Conservation (phyloP, 345 rosid genomes). For the Melaleuca alternifolia region DNA sequence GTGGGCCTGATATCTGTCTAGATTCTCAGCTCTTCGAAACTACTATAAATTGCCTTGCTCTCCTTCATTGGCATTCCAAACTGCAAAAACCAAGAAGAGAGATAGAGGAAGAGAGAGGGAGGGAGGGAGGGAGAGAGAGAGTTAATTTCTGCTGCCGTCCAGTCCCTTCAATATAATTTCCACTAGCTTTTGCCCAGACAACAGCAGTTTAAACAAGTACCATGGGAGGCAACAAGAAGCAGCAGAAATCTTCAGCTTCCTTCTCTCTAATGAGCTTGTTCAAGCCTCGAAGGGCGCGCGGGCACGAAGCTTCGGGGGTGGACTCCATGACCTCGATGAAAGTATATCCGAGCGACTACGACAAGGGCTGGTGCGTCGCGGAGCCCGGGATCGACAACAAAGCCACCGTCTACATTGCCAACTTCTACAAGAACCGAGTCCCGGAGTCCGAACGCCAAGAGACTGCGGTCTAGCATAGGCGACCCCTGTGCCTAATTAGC, state of each 20-base stretch:
- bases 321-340: neutral
- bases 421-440: slow-evolving; percentile 35
- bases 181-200: neutral
- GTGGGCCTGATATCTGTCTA: neutral
- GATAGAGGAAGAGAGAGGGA: neutral
- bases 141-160: neutral
- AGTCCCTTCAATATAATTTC: neutral
- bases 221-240: slow-evolving; percentile 30
- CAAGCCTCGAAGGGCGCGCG: slow-evolving; percentile 12
- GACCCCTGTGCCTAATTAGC: neutral
- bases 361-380: slow-evolving; percentile 21
- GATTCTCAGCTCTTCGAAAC: neutral
- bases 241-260: slow-evolving; percentile 6
- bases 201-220: neutral
- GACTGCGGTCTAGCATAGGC: neutral
- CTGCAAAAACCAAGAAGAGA: neutral
- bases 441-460: neutral
- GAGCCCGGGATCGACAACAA: slow-evolving; percentile 28
- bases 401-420: slow-evolving; percentile 42
- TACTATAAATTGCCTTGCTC: neutral
- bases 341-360: slow-evolving; percentile 24
- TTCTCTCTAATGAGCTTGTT: slow-evolving; percentile 25
- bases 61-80: neutral
- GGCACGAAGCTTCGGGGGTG: neutral
- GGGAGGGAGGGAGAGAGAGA: neutral